Conservation (phyloP, 495 filamentous ascomycete species). For the Chaetomium fimeti region DNA sequence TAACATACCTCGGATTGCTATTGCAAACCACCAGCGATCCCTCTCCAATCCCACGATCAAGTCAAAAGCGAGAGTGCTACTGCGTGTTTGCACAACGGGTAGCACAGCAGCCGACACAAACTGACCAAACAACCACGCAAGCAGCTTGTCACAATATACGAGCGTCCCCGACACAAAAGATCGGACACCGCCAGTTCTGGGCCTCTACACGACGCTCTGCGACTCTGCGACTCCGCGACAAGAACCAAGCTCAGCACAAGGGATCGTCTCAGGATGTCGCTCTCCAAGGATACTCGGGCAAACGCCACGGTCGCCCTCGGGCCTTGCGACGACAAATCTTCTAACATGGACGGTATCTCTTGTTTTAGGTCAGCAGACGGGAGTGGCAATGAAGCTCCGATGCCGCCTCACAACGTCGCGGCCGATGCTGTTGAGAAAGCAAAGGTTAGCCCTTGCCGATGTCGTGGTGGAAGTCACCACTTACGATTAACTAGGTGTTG, state of each 20-base stretch:
- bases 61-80: neutral
- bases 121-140: neutral
- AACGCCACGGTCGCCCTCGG: neutral
- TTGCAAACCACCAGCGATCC: neutral
- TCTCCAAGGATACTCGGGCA: neutral
- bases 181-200: neutral
- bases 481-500: neutral
- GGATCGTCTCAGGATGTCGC: neutral
- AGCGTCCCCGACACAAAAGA: neutral
- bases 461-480: neutral
- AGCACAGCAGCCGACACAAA: neutral
- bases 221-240: neutral
- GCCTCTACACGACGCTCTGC: neutral
- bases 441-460: neutral
- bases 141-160: neutral
- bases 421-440: neutral
- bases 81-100: neutral
- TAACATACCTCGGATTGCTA: neutral
- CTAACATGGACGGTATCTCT: neutral
- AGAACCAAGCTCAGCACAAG: neutral
- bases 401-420: neutral
- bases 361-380: neutral
- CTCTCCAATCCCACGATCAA: neutral
- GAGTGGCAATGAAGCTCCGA: neutral
- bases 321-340: neutral